Evolutionary conservation across 768 basidiomycete genomes (phyloP), one percentile per base, ranked within the genome.

Genomic region (Pisolithus marmoratus): DNA sequence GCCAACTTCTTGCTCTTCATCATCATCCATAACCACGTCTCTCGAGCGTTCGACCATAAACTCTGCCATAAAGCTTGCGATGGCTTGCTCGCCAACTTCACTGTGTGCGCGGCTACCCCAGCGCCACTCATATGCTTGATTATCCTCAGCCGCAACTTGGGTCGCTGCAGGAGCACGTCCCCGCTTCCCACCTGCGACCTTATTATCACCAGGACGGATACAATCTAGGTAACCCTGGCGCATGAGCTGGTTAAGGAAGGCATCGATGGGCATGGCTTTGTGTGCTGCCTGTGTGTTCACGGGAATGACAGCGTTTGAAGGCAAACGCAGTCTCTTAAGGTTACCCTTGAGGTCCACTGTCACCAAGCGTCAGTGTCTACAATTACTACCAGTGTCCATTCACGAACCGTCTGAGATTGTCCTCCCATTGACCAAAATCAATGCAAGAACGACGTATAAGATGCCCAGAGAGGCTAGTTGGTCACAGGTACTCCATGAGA

Each of bases 81-180:
- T 72, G 12, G 75, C 83, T 53, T 75, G 69, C 67, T 97, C 94
- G 2, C 90, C 86, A 4, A 96, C 80, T 68, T 97, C 94, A 29
- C 80, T 80, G 37, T 85, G 79, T 2, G 92, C 84, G 26, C 90
- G 77, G 24, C 77, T 72, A 3, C 93, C 94, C 94, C 94, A 97
- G 17, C 82, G 79, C 91, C 90, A 92, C 61, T 92, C 89, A 54
- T 74, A 80, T 15, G 71, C 53, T 23, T 66, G 63, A 15, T 34
- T 34, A 17, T 58, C 55, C 23, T 71, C 71, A 22, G 64, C 64
- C 9, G 54, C 60, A 52, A 50, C 76, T 69, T 72, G 69, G 5
- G 70, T 62, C 19, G 74, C 72, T n/a, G 71, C 67, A 31, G 73
- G 62, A 8, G 73, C 63, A 3, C 87, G 79, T 43, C 75, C 78